Conservation (phyloP, 129 eudicot genomes). For the Silybum marianum region DNA sequence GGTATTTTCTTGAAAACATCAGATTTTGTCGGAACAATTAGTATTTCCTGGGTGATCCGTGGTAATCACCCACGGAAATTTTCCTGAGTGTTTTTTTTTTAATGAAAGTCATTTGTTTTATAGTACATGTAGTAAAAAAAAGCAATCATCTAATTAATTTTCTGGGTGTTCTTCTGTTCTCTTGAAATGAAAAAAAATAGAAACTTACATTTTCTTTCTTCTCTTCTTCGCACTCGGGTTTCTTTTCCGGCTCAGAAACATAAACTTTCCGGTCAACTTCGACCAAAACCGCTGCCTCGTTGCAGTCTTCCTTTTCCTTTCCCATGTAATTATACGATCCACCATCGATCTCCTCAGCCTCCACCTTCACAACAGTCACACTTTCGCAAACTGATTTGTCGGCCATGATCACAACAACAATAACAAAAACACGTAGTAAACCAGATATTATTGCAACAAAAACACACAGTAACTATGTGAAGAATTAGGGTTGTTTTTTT, state of each 20-base stretch:
- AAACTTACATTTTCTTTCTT: constrained; percentile 33
- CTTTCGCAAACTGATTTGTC: constrained; percentile 27
- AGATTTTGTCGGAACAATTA: too few relatives aligned
- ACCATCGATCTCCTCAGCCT: background rate
- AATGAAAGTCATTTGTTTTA: too few relatives aligned
- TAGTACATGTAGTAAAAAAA: background rate
- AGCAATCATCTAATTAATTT: background rate
- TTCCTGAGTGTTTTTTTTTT: too few relatives aligned
- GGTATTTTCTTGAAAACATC: too few relatives aligned
- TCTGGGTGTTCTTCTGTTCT: background rate
- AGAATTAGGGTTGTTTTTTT: background rate
- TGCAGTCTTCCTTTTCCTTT: background rate
- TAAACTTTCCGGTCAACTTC: background rate
- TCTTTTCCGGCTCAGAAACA: constrained; percentile 11
- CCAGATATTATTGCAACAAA: background rate
- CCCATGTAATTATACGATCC: background rate
- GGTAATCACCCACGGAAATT: too few relatives aligned
- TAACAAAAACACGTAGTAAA: background rate
- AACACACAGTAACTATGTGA: background rate
- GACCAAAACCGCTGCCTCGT: background rate
- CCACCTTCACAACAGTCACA: constrained; percentile 24
- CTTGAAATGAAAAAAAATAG: background rate
- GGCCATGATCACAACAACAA: constrained; percentile 32
- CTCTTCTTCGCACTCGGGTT: constrained; percentile 10
- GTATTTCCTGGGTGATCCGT: too few relatives aligned